These are phyloP conservation scores for Gardenia jasminoides DNA, from an alignment of 257 asterid species.

Conservation along the genomic window DNA sequence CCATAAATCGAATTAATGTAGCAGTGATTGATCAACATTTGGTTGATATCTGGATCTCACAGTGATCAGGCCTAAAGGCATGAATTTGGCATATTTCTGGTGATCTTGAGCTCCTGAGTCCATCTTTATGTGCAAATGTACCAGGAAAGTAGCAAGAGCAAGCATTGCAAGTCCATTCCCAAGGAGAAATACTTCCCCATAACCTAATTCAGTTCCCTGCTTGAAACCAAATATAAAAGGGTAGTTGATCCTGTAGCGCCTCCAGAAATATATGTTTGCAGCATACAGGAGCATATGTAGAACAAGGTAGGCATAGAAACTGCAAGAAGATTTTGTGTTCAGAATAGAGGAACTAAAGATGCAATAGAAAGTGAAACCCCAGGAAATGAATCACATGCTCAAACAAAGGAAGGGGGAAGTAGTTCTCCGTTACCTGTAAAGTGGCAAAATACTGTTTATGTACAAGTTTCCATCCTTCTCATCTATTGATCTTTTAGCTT, in stretches of 20 bases:
- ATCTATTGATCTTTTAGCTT: constrained; percentile 47
- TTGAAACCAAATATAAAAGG: constrained; percentile 80
- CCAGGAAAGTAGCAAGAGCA: constrained; percentile 60
- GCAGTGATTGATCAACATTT: constrained; percentile 15
- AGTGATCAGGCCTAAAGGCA: constrained; percentile 62
- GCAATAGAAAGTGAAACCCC: background rate
- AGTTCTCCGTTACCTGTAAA: constrained; percentile 52
- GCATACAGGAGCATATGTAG: constrained; percentile 76
- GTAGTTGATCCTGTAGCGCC: constrained; percentile 78
- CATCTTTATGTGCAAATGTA: constrained; percentile 68
- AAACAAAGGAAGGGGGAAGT: background rate
- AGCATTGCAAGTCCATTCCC: constrained; percentile 69
- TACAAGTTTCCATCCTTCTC: constrained; percentile 43
- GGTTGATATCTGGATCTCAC: constrained; percentile 39
- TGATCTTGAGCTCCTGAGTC: constrained; percentile 45
- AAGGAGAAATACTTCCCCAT: constrained; percentile 71
- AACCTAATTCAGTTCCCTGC: constrained; percentile 77
- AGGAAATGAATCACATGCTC: background rate
- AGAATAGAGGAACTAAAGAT: constrained; percentile 6
- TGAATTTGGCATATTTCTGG: constrained; percentile 49
- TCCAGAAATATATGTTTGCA: constrained; percentile 79
- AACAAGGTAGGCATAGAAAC: constrained; percentile 61
- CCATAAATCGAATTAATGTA: constrained; percentile 10
- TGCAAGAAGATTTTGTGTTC: constrained; percentile 40
- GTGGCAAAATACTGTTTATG: constrained; percentile 63